phyloP scores from a whole-genome alignment of 1,284 basidiomycete genomes.

The Pisolithus thermaeus region DNA sequence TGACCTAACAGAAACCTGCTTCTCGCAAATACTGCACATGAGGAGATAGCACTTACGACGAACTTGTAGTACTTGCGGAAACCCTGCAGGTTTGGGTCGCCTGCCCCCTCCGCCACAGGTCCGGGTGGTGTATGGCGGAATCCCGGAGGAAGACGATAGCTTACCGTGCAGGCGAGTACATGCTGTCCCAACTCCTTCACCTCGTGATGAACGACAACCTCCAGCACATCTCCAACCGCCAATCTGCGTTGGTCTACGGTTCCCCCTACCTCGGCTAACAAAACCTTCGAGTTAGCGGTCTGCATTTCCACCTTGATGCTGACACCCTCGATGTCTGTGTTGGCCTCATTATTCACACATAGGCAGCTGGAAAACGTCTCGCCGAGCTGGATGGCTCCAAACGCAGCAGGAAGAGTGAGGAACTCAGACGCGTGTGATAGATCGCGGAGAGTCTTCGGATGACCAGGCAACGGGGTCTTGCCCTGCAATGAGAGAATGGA shows the following conservation, averaged over 20 bases:
- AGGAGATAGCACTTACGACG: constrained; percentile 47
- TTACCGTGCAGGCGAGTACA: constrained; percentile 70
- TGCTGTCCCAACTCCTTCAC: constrained; percentile 83
- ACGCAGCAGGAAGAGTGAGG: constrained; percentile 68
- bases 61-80: constrained; percentile 90
- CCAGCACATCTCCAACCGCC: constrained; percentile 50
- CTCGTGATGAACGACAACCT: constrained; percentile 66
- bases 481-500: constrained; percentile 75
- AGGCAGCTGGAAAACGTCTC: constrained; percentile 77
- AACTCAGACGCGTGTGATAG: constrained; percentile 66
- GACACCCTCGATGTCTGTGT: constrained; percentile 53
- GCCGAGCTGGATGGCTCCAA: constrained; percentile 75
- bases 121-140: constrained; percentile 39
- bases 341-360: constrained; percentile 72
- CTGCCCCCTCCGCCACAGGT: constrained; percentile 39
- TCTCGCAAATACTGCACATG: not conserved
- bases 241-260: constrained; percentile 33
- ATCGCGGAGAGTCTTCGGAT: constrained; percentile 77
- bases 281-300: constrained; percentile 58
- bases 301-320: constrained; percentile 70
- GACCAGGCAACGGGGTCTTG: constrained; percentile 55
- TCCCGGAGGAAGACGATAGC: constrained; percentile 59
- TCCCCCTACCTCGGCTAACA: constrained; percentile 60
- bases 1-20: constrained; percentile 47
- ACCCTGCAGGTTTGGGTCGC: constrained; percentile 58